These are phyloP conservation scores for Penicillium sp. DNA, from an alignment of 2,329 filamentous ascomycete genomes.

Conservation along the genomic window DNA sequence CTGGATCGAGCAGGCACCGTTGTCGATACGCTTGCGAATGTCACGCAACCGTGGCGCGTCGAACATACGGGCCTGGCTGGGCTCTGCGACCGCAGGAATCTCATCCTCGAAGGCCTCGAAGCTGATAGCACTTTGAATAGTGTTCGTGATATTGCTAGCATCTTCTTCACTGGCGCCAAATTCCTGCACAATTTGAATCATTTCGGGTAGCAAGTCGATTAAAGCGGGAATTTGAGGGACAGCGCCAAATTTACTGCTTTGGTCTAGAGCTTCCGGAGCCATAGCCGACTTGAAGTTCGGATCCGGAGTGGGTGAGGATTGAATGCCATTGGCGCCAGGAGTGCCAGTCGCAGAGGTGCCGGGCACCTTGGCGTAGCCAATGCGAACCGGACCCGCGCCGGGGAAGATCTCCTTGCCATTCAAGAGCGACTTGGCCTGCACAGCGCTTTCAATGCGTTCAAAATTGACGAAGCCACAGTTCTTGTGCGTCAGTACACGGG, in stretches of 20 bases:
- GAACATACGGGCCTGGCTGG: constrained; percentile 79
- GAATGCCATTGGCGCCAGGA: constrained; percentile 79
- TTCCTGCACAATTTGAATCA: constrained; percentile 77
- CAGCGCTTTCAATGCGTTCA: constrained; percentile 81
- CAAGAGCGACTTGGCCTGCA: constrained; percentile 77
- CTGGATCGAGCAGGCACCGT: constrained; percentile 73
- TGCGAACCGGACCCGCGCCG: constrained; percentile 85
- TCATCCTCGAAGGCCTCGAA: constrained; percentile 70
- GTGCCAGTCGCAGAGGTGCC: constrained; percentile 74
- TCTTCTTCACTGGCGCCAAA: constrained; percentile 83
- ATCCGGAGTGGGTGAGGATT: constrained; percentile 86
- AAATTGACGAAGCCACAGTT: constrained; percentile 99
- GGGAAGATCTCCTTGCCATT: constrained; percentile 99
- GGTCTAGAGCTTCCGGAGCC: constrained; percentile 25
- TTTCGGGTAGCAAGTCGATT: constrained; percentile 71
- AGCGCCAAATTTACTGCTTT: constrained; percentile 29
- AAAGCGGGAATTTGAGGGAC: constrained; percentile 62
- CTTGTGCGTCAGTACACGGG: constrained; percentile 92
- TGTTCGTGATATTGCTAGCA: constrained; percentile 61
- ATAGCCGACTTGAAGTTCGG: constrained; percentile 52
- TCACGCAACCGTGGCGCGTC: constrained; percentile 92
- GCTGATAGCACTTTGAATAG: constrained; percentile 69
- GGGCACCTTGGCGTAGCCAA: constrained; percentile 95
- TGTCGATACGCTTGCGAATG: constrained; percentile 96
- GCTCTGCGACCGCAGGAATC: constrained; percentile 82